These are phyloP conservation scores for Tricholoma matsutake DNA, from an alignment of 768 basidiomycete genomes.

Conservation along the genomic window DNA sequence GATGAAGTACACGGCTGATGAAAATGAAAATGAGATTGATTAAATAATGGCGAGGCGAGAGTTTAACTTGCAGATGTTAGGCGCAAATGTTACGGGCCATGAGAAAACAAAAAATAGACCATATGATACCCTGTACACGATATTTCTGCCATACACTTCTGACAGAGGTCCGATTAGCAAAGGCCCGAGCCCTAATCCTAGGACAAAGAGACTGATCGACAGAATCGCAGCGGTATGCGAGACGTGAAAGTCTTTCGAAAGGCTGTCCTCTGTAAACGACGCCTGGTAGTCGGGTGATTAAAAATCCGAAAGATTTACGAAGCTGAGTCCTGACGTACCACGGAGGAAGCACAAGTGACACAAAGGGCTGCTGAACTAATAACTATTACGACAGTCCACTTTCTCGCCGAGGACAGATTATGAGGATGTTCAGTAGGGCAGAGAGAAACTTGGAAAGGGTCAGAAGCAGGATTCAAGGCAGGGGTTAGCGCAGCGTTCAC, in stretches of 20 bases:
- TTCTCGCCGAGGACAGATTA: conserved; percentile 33
- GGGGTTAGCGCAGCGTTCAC: neutral
- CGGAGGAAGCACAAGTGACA: conserved; percentile 53
- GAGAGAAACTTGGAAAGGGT: conserved; percentile 32
- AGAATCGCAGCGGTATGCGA: conserved; percentile 46
- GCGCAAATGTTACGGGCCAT: conserved; percentile 73
- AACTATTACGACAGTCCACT: conserved; percentile 46
- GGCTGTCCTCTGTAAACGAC: conserved; percentile 57
- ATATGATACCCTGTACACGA: conserved; percentile 63
- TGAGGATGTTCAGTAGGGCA: conserved; percentile 42
- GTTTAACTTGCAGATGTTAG: conserved; percentile 50
- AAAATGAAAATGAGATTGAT: neutral
- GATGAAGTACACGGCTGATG: conserved; percentile 54
- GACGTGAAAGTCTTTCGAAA: conserved; percentile 48
- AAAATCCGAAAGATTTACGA: too few species aligned
- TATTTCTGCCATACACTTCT: conserved; percentile 64
- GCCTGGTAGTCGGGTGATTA: conserved; percentile 36
- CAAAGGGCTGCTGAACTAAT: conserved; percentile 48
- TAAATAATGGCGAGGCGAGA: neutral
- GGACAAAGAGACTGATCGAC: conserved; percentile 56
- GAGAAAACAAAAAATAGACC: conserved; percentile 57
- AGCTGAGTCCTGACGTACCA: conserved; percentile 40
- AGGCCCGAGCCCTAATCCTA: conserved; percentile 54
- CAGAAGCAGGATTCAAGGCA: neutral
- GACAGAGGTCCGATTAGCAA: conserved; percentile 51